Conservation (phyloP, 1,139 yeast species). For the Debaryomyces subglobosus region DNA sequence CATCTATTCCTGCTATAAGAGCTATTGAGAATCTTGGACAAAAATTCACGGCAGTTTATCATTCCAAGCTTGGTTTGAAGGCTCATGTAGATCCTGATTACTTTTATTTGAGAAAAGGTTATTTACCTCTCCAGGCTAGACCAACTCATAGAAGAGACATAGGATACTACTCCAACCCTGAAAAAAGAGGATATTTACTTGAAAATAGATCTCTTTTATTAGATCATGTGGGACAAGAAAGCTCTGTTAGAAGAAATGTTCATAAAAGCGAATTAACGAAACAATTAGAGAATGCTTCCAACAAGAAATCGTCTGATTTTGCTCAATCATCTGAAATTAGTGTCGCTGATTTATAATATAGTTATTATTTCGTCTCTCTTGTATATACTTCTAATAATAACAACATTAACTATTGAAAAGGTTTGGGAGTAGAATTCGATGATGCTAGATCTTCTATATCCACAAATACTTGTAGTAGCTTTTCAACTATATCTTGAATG, state of each 20-base stretch:
- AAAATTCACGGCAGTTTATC: slow-evolving; percentile 71
- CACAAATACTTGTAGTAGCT: slow-evolving; percentile 36
- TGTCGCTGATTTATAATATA: slow-evolving; percentile 11
- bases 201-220: slow-evolving; percentile 41
- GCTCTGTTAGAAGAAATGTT: slow-evolving; percentile 18
- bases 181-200: slow-evolving; percentile 74
- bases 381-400: slow-evolving; percentile 8
- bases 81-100: slow-evolving; percentile 79
- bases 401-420: slow-evolving; percentile 4
- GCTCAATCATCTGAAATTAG: slow-evolving; percentile 16
- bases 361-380: slow-evolving; percentile 2
- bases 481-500: slow-evolving; percentile 43
- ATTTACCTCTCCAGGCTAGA: slow-evolving; percentile 82
- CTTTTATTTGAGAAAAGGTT: slow-evolving; percentile 68
- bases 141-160: slow-evolving; percentile 85
- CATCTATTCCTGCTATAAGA: slow-evolving; percentile 72
- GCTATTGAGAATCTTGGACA: slow-evolving; percentile 77
- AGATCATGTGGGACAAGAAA: slow-evolving; percentile 36
- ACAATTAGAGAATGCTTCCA: slow-evolving; percentile 38
- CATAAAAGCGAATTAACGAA: slow-evolving; percentile 32
- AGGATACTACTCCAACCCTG: slow-evolving; percentile 71
- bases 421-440: slow-evolving; percentile 5
- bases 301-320: slow-evolving; percentile 17
- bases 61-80: slow-evolving; percentile 63
- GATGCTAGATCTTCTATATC: slow-evolving; percentile 27